phyloP scores from a whole-genome alignment of 805 yeast species.

The Priceomyces fermenticarens region DNA sequence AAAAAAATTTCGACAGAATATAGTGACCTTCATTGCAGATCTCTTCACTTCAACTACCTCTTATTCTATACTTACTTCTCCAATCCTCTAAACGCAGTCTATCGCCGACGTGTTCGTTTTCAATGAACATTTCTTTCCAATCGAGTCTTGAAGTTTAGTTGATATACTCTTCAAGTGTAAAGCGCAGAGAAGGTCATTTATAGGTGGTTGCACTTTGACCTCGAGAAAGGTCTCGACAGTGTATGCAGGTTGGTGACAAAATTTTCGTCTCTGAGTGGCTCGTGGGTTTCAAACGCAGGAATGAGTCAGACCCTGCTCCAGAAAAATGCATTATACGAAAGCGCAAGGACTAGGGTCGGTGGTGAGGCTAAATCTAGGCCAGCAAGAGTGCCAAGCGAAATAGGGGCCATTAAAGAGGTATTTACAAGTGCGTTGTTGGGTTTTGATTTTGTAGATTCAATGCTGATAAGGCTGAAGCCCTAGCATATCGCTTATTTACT shows the following conservation, averaged over 20 bases:
- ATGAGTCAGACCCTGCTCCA: no score
- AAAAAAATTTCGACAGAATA: no score
- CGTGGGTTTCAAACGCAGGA: not conserved
- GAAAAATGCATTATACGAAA: no score
- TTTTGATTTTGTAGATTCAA: no score
- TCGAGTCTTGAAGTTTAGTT: not conserved
- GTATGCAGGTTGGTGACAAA: slow-evolving; percentile 1
- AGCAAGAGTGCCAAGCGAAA: no score
- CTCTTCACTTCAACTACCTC: not conserved
- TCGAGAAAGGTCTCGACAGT: not conserved
- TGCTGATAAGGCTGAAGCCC: no score
- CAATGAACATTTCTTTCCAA: slow-evolving; percentile 63
- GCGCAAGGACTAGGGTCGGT: no score
- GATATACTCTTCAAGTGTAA: not conserved
- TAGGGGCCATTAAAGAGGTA: no score
- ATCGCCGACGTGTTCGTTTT: slow-evolving; percentile 83
- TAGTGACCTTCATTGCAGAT: not conserved
- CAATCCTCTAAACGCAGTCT: slow-evolving; percentile 60
- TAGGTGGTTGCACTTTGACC: not conserved
- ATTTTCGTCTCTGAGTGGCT: not conserved
- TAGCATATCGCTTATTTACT: no score
- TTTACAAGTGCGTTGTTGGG: no score
- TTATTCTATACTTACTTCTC: slow-evolving; percentile 39
- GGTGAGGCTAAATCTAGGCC: no score
- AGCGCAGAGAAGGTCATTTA: not conserved